Percentiles rank a stretch among this genome's conserved stretches.
These are phyloP conservation scores for Trichosporon sp. DNA, from an alignment of 1,284 basidiomycete genomes.

Conservation along the genomic window DNA sequence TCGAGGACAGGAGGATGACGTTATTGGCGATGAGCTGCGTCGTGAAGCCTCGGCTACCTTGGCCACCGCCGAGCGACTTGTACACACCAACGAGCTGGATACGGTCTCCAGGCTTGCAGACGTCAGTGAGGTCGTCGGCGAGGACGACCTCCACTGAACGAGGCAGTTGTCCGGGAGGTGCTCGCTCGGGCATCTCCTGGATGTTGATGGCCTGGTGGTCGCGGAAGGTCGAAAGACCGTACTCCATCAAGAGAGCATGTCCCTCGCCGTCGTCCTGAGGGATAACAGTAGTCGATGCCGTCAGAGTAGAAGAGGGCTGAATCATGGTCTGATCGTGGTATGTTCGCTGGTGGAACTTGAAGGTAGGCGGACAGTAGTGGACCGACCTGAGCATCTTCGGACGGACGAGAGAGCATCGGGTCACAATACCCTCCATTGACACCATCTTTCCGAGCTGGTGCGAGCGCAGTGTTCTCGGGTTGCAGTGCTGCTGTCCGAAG, in stretches of 20 bases:
- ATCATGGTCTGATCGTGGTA: slow-evolving; percentile 91
- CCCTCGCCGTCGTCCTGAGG: slow-evolving; percentile 91
- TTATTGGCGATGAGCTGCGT: slow-evolving; percentile 94
- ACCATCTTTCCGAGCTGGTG: slow-evolving; percentile 93
- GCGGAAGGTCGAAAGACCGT: slow-evolving; percentile 83
- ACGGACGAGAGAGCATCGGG: slow-evolving; percentile 93
- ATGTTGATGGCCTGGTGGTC: slow-evolving; percentile 98
- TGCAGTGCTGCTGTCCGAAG: slow-evolving; percentile 99
- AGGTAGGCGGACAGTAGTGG: slow-evolving; percentile 86
- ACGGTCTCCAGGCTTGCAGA: slow-evolving; percentile 95
- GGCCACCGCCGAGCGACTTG: slow-evolving; percentile 80
- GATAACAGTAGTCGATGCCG: slow-evolving; percentile 72
- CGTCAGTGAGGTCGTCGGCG: slow-evolving; percentile 95
- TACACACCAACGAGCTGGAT: slow-evolving; percentile 96
- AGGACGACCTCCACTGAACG: slow-evolving; percentile 92
- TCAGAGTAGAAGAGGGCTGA: slow-evolving; percentile 54
- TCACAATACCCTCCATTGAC: slow-evolving; percentile 95
- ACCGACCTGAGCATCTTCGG: slow-evolving; percentile 97
- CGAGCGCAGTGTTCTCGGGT: slow-evolving; percentile 83
- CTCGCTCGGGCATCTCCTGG: slow-evolving; percentile 99
- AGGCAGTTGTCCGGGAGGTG: slow-evolving; percentile 93
- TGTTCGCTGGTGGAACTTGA: slow-evolving; percentile 76
- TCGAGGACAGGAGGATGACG: slow-evolving; percentile 91
- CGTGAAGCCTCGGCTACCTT: slow-evolving; percentile 82
- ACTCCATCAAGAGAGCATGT: slow-evolving; percentile 82